phyloP scores from a whole-genome alignment of 2,329 filamentous ascomycete species.

The Kalaharituber pfeilii region DNA sequence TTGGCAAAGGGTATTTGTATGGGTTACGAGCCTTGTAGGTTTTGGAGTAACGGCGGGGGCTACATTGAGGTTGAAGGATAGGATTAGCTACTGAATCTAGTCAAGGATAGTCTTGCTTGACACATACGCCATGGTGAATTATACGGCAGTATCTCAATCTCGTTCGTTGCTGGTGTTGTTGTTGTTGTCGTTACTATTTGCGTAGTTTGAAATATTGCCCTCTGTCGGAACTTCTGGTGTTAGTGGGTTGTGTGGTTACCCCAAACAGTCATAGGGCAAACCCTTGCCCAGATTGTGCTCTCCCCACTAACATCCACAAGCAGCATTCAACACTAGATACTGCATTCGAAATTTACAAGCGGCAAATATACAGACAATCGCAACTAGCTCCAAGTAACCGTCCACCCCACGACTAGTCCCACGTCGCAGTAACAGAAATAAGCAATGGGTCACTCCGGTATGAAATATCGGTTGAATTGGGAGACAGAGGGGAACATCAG shows the following conservation, averaged over 20 bases:
- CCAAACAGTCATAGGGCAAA: slow-evolving; percentile 9
- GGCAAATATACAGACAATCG: slow-evolving; percentile 30
- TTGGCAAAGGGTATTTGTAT: slow-evolving; percentile 35
- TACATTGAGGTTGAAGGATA: neutral
- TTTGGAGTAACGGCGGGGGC: slow-evolving; percentile 70
- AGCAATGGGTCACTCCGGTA: slow-evolving; percentile 37
- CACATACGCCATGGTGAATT: neutral
- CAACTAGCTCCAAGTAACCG: slow-evolving; percentile 30
- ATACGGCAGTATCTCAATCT: neutral
- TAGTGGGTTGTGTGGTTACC: slow-evolving; percentile 4
- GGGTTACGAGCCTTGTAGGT: slow-evolving; percentile 97
- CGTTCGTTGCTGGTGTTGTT: slow-evolving; percentile 6
- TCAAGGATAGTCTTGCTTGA: neutral
- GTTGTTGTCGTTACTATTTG: slow-evolving; percentile 10
- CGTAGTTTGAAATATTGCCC: too few species aligned
- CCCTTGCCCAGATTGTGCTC: slow-evolving; percentile 12
- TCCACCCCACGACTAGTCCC: slow-evolving; percentile 11
- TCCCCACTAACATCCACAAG: neutral
- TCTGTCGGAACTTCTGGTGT: slow-evolving; percentile 7
- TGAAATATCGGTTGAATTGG: slow-evolving; percentile 1
- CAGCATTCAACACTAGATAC: neutral
- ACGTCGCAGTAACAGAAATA: slow-evolving; percentile 15
- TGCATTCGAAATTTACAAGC: slow-evolving; percentile 19
- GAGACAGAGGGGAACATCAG: slow-evolving; percentile 9
- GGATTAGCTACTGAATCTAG: neutral